These are phyloP conservation scores for Lipomyces mesembrius DNA, from an alignment of 805 yeast species.

Conservation along the genomic window DNA sequence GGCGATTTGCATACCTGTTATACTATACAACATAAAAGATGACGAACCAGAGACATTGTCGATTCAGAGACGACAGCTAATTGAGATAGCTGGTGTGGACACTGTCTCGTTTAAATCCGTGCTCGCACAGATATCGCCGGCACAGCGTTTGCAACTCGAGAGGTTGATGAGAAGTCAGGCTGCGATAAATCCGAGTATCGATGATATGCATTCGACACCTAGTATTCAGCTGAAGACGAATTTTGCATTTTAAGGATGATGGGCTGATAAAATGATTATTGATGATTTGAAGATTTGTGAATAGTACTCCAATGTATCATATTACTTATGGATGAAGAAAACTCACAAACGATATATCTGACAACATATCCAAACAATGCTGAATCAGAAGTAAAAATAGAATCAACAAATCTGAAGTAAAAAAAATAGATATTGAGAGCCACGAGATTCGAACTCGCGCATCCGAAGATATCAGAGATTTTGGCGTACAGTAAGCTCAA, in stretches of 20 bases:
- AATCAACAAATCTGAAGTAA: too few species aligned
- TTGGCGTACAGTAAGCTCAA: constrained; percentile 30
- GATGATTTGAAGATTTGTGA: neutral
- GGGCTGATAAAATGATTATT: too few species aligned
- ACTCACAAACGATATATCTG: too few species aligned
- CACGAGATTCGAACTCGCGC: constrained; percentile 51
- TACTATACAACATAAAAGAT: constrained; percentile 33
- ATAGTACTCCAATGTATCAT: neutral
- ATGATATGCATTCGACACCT: constrained; percentile 12
- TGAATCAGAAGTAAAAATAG: neutral
- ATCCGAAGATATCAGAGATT: constrained; percentile 49
- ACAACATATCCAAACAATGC: neutral
- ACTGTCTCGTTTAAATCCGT: constrained; percentile 45
- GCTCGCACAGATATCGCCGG: constrained; percentile 54
- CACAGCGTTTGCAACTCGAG: constrained; percentile 38
- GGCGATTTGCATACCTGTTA: constrained; percentile 41
- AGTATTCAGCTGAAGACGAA: constrained; percentile 29
- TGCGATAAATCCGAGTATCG: neutral
- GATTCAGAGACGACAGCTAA: constrained; percentile 37
- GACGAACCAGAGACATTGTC: constrained; percentile 6
- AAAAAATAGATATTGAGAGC: constrained; percentile 43
- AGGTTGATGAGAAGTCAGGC: constrained; percentile 32
- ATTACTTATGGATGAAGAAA: too few species aligned
- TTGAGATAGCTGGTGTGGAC: constrained; percentile 44
- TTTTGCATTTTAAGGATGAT: constrained; percentile 18